Conservation (phyloP, 2,329 filamentous ascomycete genomes). For the Neonectria magnoliae region DNA sequence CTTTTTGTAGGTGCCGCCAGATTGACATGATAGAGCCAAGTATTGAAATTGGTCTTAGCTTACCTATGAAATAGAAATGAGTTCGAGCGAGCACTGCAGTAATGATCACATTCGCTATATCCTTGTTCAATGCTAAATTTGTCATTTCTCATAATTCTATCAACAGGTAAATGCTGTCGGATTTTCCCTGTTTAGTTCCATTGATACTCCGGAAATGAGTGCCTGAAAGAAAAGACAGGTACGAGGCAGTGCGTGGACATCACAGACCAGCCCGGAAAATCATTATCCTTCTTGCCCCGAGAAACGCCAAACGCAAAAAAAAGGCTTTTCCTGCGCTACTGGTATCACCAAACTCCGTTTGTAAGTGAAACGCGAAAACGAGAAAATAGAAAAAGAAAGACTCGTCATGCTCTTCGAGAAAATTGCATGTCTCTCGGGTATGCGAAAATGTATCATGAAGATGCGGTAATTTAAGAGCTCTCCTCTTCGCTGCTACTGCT, state of each 20-base stretch:
- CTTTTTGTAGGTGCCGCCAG: background rate
- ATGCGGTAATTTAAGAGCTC: constrained; percentile 22
- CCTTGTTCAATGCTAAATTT: background rate
- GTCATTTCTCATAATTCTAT: background rate
- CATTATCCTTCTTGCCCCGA: constrained; percentile 20
- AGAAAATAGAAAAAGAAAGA: background rate
- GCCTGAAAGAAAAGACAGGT: background rate
- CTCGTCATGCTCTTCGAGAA: no score
- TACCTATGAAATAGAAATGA: background rate
- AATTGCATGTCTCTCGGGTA: background rate
- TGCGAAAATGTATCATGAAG: background rate
- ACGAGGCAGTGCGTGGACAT: background rate
- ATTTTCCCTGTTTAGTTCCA: background rate
- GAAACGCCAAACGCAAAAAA: constrained; percentile 37
- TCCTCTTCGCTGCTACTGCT: constrained; percentile 50
- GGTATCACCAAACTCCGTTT: constrained; percentile 13
- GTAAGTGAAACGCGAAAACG: constrained; percentile 8
- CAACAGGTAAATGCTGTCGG: background rate
- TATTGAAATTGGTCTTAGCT: no score
- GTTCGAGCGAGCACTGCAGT: background rate
- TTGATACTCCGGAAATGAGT: background rate
- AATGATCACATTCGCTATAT: background rate
- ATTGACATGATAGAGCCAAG: no score
- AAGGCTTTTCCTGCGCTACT: constrained; percentile 21
- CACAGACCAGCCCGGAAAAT: constrained; percentile 28